Conservation (phyloP, 495 filamentous ascomycete species). For the Chaetomium cochliodes region DNA sequence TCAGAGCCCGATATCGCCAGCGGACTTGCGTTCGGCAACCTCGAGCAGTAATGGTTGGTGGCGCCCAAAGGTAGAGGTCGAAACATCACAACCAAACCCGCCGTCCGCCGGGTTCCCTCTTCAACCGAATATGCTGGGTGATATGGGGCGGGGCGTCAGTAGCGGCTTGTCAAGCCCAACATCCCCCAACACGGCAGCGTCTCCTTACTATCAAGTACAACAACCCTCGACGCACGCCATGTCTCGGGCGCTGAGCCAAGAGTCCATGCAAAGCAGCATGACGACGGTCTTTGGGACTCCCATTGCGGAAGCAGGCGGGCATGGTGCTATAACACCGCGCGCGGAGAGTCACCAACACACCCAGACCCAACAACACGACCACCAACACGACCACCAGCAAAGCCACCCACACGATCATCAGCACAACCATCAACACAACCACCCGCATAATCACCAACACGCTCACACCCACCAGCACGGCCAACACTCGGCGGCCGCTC, state of each 20-base stretch:
- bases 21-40: slow-evolving; percentile 13
- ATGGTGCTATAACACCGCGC: slow-evolving; percentile 23
- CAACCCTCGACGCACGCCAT: slow-evolving; percentile 21
- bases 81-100: slow-evolving; percentile 24
- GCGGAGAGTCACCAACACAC: slow-evolving; percentile 11
- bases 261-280: slow-evolving; percentile 26
- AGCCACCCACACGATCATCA: background rate
- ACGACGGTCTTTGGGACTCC: slow-evolving; percentile 22
- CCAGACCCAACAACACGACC: background rate
- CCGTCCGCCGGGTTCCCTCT: slow-evolving; percentile 20
- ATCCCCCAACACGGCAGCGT: slow-evolving; percentile 18
- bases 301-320: slow-evolving; percentile 15
- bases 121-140: slow-evolving; percentile 15
- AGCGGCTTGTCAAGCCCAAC: slow-evolving; percentile 22
- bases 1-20: slow-evolving; percentile 17
- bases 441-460: background rate
- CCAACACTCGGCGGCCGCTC: background rate
- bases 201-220: slow-evolving; percentile 26
- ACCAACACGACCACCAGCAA: background rate
- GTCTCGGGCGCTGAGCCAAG: slow-evolving; percentile 31
- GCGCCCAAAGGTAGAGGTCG: slow-evolving; percentile 19
- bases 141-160: background rate
- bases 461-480: background rate
- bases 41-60: slow-evolving; percentile 29
- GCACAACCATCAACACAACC: slow-evolving; percentile 9